These are phyloP conservation scores for Ceratobasidium sp. DNA, from an alignment of 1,284 basidiomycete species.

Conservation along the genomic window DNA sequence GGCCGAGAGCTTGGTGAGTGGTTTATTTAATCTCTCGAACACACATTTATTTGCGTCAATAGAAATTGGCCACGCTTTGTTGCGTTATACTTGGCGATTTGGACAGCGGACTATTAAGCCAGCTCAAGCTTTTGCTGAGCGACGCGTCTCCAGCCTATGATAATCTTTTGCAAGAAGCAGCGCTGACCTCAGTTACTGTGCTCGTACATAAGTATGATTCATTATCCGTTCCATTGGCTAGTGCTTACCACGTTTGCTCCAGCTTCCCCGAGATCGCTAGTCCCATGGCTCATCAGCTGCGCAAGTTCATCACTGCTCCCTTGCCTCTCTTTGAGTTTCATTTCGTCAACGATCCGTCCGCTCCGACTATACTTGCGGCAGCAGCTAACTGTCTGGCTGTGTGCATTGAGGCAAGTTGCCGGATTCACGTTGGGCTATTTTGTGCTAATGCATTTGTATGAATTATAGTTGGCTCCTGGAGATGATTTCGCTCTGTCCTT, in stretches of 20 bases:
- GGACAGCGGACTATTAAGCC: slow-evolving; percentile 75
- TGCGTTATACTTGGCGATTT: slow-evolving; percentile 77
- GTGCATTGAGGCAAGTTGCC: slow-evolving; percentile 76
- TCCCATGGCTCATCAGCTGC: slow-evolving; percentile 80
- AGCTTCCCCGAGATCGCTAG: slow-evolving; percentile 85
- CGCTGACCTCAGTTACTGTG: slow-evolving; percentile 81
- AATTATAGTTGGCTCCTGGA: slow-evolving; percentile 76
- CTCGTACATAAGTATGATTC: slow-evolving; percentile 79
- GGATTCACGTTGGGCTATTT: neutral
- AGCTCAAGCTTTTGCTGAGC: slow-evolving; percentile 80
- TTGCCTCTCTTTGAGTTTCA: slow-evolving; percentile 89
- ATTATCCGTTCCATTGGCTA: neutral
- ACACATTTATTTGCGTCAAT: slow-evolving; percentile 44
- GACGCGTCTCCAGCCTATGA: slow-evolving; percentile 84
- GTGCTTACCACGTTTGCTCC: slow-evolving; percentile 21
- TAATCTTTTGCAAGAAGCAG: slow-evolving; percentile 84
- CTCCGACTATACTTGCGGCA: slow-evolving; percentile 80
- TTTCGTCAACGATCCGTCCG: slow-evolving; percentile 75
- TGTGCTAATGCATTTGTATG: neutral
- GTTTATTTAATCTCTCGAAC: neutral
- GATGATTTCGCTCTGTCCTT: slow-evolving; percentile 94
- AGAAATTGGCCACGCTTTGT: slow-evolving; percentile 91
- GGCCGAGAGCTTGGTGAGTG: slow-evolving; percentile 78
- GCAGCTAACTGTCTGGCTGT: slow-evolving; percentile 90
- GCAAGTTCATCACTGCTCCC: slow-evolving; percentile 89